Evolutionary conservation across 176 grass and related monocot genomes (phyloP).

Genomic region (Rhynchospora pubera): DNA sequence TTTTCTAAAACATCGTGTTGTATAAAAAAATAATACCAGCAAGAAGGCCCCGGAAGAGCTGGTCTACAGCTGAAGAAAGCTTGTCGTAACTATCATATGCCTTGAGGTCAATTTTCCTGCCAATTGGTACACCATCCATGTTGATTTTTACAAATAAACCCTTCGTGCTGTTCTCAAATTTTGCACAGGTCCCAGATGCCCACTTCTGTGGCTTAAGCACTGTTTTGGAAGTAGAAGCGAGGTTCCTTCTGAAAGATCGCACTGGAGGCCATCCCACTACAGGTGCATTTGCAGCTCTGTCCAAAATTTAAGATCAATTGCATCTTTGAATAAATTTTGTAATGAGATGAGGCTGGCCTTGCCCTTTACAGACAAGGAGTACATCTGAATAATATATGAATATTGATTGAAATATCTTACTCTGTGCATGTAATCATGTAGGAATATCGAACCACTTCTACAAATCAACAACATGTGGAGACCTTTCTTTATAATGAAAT

Average conservation of each 20-base stretch:
- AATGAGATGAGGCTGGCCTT: background rate
- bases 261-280: slow-evolving; percentile 87
- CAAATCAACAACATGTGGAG: slow-evolving; percentile 2
- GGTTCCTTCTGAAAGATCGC: slow-evolving; percentile 70
- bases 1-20: background rate
- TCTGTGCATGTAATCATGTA: background rate
- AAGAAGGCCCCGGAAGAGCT: slow-evolving; percentile 75
- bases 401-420: background rate
- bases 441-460: background rate
- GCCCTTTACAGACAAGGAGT: slow-evolving; percentile 7
- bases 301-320: background rate
- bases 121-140: slow-evolving; percentile 94
- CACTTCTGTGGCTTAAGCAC: slow-evolving; percentile 5
- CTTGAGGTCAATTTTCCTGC: slow-evolving; percentile 66
- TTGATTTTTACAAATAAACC: slow-evolving; percentile 84
- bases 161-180: slow-evolving; percentile 28
- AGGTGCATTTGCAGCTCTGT: slow-evolving; percentile 32
- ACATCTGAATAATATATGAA: background rate
- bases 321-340: background rate
- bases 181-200: background rate
- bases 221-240: slow-evolving; percentile 39
- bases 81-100: slow-evolving; percentile 55
- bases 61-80: slow-evolving; percentile 60
- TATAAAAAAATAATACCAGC: slow-evolving; percentile 32
- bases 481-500: background rate